These are phyloP conservation scores for Dictyostelium intermedium DNA, from an alignment of 78 protist genomes.

Conservation along the genomic window DNA sequence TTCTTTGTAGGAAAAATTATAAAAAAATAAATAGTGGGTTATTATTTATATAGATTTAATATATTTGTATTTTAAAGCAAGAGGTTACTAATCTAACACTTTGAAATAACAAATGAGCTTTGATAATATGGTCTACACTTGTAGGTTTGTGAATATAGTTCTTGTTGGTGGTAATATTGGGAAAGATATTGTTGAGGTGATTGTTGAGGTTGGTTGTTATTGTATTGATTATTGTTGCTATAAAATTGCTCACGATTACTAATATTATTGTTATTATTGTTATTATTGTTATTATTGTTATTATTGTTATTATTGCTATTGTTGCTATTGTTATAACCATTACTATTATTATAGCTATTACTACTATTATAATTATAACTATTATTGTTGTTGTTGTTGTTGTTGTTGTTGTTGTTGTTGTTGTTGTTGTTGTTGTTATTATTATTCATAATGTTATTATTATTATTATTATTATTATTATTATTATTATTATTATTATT, in stretches of 20 bases:
- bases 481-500: not conserved
- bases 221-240: not conserved
- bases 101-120: not conserved
- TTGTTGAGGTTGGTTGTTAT: not conserved
- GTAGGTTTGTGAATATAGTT: not conserved
- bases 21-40: not conserved
- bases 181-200: not conserved
- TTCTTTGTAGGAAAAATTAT: too few relatives aligned
- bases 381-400: not conserved
- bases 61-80: not conserved
- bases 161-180: not conserved
- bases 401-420: not conserved
- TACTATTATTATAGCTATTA: not conserved
- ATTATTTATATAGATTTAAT: too few relatives aligned
- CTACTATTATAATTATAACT: not conserved
- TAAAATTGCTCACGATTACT: not conserved
- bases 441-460: not conserved
- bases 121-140: not conserved
- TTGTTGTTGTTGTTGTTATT: not conserved
- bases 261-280: not conserved
- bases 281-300: not conserved
- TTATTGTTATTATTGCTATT: not conserved
- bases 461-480: not conserved
- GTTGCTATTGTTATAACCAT: not conserved
- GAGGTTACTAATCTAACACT: not conserved